A percentile compares a stretch with the other conserved stretches of the same genome.
phyloP scores from a whole-genome alignment of 2,329 filamentous ascomycete genomes.

The Cadophora luteo-olivacea region DNA sequence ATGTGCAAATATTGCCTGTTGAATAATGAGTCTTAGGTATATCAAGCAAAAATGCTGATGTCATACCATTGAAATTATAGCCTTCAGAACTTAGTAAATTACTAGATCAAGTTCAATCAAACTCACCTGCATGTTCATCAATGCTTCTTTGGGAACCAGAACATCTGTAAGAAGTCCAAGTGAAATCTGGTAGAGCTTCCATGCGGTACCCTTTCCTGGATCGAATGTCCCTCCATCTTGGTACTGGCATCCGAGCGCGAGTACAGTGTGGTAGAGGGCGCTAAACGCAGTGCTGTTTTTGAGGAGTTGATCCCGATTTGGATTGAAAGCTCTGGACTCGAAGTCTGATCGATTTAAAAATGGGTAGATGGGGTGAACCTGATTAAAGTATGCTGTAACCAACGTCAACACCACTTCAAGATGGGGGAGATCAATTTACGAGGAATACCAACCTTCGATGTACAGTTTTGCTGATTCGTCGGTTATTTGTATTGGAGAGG shows the following conservation, averaged over 20 bases:
- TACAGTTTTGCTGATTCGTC: constrained; percentile 23
- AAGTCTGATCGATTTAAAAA: constrained; percentile 49
- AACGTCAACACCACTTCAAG: constrained; percentile 8
- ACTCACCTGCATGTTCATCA: constrained; percentile 41
- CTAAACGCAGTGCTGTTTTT: constrained; percentile 45
- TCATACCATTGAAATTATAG: constrained; percentile 27
- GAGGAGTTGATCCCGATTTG: constrained; percentile 40
- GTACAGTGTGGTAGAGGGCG: constrained; percentile 47
- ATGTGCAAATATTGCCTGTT: constrained; percentile 47
- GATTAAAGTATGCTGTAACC: constrained; percentile 48
- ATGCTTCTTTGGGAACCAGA: constrained; percentile 37
- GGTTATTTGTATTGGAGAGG: constrained; percentile 13
- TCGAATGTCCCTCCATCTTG: constrained; percentile 47
- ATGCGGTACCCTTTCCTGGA: constrained; percentile 48
- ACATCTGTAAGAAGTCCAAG: constrained; percentile 47
- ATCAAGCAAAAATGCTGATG: neutral
- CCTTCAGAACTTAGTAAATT: constrained; percentile 9
- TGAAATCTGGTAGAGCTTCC: constrained; percentile 49
- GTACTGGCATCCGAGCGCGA: constrained; percentile 31
- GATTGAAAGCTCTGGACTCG: constrained; percentile 42
- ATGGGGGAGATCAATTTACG: too few species aligned
- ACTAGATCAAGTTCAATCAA: neutral
- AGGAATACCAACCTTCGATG: constrained; percentile 16
- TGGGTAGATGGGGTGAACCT: constrained; percentile 49
- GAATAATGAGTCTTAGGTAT: neutral